phyloP scores from a whole-genome alignment of 495 filamentous ascomycete genomes.

The Extremus antarcticus region DNA sequence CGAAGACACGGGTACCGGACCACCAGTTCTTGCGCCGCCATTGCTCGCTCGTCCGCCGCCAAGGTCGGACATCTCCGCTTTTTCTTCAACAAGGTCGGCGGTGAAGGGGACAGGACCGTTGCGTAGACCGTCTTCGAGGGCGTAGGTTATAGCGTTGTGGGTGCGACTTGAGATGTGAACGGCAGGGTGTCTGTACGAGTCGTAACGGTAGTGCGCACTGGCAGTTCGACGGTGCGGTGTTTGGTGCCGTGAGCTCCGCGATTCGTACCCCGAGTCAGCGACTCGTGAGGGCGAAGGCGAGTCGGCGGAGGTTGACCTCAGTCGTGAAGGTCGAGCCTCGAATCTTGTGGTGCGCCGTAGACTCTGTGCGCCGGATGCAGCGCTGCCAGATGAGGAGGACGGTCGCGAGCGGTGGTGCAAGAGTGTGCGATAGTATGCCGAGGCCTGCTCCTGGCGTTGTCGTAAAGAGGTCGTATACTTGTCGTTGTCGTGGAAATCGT shows the following conservation, averaged over 20 bases:
- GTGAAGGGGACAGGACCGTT: conserved; percentile 68
- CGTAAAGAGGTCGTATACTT: conserved; percentile 40
- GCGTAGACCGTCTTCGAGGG: conserved; percentile 82
- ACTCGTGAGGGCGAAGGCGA: conserved; percentile 11
- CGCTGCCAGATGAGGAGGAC: conserved; percentile 42
- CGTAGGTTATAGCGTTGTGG: conserved; percentile 73
- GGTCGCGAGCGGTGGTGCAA: conserved; percentile 33
- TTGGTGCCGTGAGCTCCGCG: conserved; percentile 12
- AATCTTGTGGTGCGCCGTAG: conserved; percentile 41
- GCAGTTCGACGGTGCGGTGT: conserved; percentile 21
- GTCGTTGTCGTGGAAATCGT: conserved; percentile 55
- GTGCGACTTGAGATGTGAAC: conserved; percentile 53
- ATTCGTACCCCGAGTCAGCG: neutral
- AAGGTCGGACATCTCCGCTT: conserved; percentile 88
- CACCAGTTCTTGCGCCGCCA: conserved; percentile 30
- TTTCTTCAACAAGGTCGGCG: conserved; percentile 74
- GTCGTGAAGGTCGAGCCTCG: conserved; percentile 30
- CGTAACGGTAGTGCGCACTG: conserved; percentile 33
- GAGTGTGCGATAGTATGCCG: conserved; percentile 19
- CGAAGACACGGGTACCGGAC: conserved; percentile 28
- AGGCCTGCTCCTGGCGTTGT: conserved; percentile 48
- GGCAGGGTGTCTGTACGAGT: conserved; percentile 32
- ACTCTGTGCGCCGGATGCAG: conserved; percentile 20
- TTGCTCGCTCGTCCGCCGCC: conserved; percentile 29
- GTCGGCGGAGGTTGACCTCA: conserved; percentile 22